Evolutionary conservation across 495 filamentous ascomycete species (phyloP).

Genomic region (Aspergillus heteromorphus): DNA sequence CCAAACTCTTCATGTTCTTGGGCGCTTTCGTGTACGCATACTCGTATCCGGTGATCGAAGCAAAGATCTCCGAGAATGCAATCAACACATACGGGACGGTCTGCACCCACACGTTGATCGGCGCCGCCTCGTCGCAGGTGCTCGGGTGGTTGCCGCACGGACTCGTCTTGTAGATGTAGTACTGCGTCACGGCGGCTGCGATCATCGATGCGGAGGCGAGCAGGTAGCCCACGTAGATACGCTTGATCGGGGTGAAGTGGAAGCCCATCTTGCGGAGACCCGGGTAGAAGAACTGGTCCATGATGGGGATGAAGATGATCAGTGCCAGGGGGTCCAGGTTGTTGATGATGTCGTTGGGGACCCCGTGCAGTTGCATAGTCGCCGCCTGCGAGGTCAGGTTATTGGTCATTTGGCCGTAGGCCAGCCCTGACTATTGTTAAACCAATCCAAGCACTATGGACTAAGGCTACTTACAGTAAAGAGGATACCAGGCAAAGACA

Average conservation of each 20-base stretch:
- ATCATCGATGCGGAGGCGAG: slow-evolving; percentile 54
- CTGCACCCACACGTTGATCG: slow-evolving; percentile 53
- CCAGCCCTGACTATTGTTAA: slow-evolving; percentile 33
- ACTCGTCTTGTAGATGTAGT: slow-evolving; percentile 57
- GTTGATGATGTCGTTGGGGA: slow-evolving; percentile 63
- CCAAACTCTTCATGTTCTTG: slow-evolving; percentile 31
- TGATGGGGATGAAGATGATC: slow-evolving; percentile 64
- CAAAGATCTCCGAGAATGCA: slow-evolving; percentile 63
- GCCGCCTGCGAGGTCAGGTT: slow-evolving; percentile 56
- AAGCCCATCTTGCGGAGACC: slow-evolving; percentile 51
- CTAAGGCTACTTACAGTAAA: slow-evolving; percentile 44
- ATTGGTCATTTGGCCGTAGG: slow-evolving; percentile 54
- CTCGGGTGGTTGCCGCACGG: slow-evolving; percentile 49
- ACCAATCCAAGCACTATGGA: background rate
- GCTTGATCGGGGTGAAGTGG: slow-evolving; percentile 60
- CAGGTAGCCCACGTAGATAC: slow-evolving; percentile 63
- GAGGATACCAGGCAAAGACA: slow-evolving; percentile 52
- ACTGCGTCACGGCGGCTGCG: slow-evolving; percentile 58
- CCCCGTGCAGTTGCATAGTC: slow-evolving; percentile 45
- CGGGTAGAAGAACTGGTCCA: slow-evolving; percentile 63
- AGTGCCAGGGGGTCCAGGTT: slow-evolving; percentile 69
- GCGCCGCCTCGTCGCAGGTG: slow-evolving; percentile 35
- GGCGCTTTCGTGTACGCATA: slow-evolving; percentile 41
- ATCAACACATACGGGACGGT: slow-evolving; percentile 56
- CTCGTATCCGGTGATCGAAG: slow-evolving; percentile 53